Base-by-base conservation (phyloP, 2,329 filamentous ascomycete genomes). In the Trichoderma sp. region DNA sequence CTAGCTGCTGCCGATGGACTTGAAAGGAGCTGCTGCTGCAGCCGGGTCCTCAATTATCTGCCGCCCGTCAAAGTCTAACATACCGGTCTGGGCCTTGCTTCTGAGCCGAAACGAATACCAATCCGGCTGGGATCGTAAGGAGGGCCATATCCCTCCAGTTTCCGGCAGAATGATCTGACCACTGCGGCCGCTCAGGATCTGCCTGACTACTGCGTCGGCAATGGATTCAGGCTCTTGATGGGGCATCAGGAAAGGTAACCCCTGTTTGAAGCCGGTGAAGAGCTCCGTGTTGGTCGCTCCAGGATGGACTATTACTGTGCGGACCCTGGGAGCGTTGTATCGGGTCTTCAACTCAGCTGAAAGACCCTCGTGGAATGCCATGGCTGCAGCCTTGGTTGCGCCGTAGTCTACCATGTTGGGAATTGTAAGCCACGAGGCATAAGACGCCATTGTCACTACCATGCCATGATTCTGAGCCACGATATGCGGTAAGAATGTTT, bases 371-470 rank as follows among this genome's bases (percentile, higher is more conserved):
- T 93, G 90, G 77, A 93, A 90, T 3, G 87, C 81, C 26, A 91
- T 76, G 1, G 89, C 86, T 0, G 88, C 90, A 1, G 90, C 86
- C 79, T 93, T 93, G 71, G 84, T 86, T 8, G 87, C 84, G 2
- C 83, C 82, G 79, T 93, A 93, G 79, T 92, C 90, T 46, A 89
- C 85, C 83, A 92, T 86, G 73, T 84, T 84, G 3, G 90, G 87
- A 0, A 87, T 84, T 1, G 85, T 81, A 8, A 88, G 72, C 79
- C 87, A 91, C 14, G 86, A 85, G 0, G 90, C 89, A 59, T 87
- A 82, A 2, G 86, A 89, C 16, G 91, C 87, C 26, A 93, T 84
- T 0, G 89, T 93, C 26, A 93, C 89, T 51, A 93, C 77, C 84
- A 91, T 91, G 70, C 91, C 91, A 79, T 93, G 90, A 79, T 92